Evolutionary conservation across 2,329 filamentous ascomycete species (phyloP).

Genomic region (Sporothrix variecibatus): DNA sequence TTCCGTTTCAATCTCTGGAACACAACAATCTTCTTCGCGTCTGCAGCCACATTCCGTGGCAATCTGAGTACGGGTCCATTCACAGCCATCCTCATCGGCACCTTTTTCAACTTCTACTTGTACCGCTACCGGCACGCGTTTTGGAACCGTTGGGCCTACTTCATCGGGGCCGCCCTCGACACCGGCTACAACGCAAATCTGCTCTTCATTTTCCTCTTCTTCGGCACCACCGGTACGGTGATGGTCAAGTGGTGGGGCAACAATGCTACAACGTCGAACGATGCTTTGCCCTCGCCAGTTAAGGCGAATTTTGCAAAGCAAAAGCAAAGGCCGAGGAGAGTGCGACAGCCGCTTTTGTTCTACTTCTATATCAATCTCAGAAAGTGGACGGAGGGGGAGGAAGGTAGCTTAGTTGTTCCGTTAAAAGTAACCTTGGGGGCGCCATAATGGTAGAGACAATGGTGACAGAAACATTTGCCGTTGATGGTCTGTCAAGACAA

Average conservation of each 20-base stretch:
- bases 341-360: too few species aligned
- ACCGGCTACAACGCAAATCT: conserved; percentile 32
- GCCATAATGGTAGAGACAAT: too few species aligned
- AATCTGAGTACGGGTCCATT: conserved; percentile 32
- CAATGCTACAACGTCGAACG: conserved; percentile 28
- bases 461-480: too few species aligned
- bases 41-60: conserved; percentile 29
- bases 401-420: too few species aligned
- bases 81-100: conserved; percentile 29
- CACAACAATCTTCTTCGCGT: conserved; percentile 33
- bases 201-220: conserved; percentile 31
- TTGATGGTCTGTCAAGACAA: too few species aligned
- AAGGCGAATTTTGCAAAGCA: background rate
- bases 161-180: conserved; percentile 31
- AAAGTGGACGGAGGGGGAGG: too few species aligned
- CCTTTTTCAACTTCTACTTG: conserved; percentile 31
- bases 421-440: too few species aligned
- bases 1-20: conserved; percentile 31
- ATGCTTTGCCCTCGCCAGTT: conserved; percentile 27
- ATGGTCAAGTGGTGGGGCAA: conserved; percentile 34
- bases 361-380: too few species aligned
- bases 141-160: conserved; percentile 32
- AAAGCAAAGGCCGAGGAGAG: background rate
- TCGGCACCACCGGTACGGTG: conserved; percentile 29
- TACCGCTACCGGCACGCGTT: conserved; percentile 30